phyloP scores from a whole-genome alignment of 1,139 yeast genomes.

The Suhomyces choctaworum region DNA sequence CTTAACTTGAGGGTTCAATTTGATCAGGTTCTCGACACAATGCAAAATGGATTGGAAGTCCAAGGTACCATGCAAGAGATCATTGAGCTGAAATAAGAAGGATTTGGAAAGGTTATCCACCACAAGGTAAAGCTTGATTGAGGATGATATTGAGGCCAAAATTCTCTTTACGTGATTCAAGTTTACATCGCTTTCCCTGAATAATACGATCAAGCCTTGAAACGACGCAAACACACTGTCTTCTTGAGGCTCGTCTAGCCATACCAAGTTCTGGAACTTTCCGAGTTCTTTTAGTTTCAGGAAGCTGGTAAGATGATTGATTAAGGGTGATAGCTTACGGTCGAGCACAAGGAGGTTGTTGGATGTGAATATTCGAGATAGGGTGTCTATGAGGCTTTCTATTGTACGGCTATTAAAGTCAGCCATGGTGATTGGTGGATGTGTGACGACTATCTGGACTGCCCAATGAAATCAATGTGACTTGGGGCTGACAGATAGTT shows the following conservation, averaged over 20 bases:
- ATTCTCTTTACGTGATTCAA: conserved; percentile 10
- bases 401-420: conserved; percentile 16
- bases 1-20: conserved; percentile 20
- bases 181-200: conserved; percentile 23
- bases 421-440: too few species aligned
- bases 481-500: too few species aligned
- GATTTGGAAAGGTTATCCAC: conserved; percentile 34
- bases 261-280: conserved; percentile 57
- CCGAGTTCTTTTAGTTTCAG: conserved; percentile 55
- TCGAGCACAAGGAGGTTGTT: conserved; percentile 58
- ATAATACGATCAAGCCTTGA: conserved; percentile 41
- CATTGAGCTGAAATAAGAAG: conserved; percentile 31
- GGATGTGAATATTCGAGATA: conserved; percentile 29
- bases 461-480: too few species aligned
- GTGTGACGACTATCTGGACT: too few species aligned
- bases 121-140: conserved; percentile 25
- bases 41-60: conserved; percentile 20
- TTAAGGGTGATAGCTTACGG: conserved; percentile 49
- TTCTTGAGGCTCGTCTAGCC: conserved; percentile 40
- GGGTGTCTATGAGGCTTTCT: conserved; percentile 24
- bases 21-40: conserved; percentile 15
- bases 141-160: conserved; percentile 9
- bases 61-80: conserved; percentile 20
- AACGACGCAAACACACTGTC: conserved; percentile 17
- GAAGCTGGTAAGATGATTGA: conserved; percentile 65